Conservation (phyloP, 352 stramenopile genomes). For the Globisporangium iwayamae region DNA sequence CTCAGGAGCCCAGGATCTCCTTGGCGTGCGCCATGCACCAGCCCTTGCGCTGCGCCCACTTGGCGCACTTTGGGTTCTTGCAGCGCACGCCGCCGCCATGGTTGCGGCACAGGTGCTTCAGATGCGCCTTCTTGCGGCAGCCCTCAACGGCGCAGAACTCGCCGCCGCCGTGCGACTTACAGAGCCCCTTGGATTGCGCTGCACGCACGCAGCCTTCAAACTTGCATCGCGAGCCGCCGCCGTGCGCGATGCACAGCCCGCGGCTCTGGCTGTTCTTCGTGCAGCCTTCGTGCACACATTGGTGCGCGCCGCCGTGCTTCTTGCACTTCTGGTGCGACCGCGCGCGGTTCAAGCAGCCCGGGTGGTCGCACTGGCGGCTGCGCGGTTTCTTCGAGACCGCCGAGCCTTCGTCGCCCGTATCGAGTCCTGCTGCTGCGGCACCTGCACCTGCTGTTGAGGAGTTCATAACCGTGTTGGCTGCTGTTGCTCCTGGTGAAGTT, state of each 20-base stretch:
- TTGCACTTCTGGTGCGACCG: conserved; percentile 88
- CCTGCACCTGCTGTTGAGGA: background rate
- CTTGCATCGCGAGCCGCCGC: conserved; percentile 77
- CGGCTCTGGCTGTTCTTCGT: conserved; percentile 87
- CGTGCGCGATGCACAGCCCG: conserved; percentile 81
- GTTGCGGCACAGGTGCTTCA: conserved; percentile 84
- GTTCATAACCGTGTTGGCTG: conserved; percentile 6
- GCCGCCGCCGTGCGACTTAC: conserved; percentile 80
- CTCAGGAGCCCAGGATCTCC: conserved; percentile 48
- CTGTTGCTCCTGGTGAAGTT: background rate
- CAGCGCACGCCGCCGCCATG: conserved; percentile 83
- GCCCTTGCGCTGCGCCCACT: conserved; percentile 85
- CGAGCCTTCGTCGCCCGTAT: conserved; percentile 12
- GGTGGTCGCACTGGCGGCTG: conserved; percentile 66
- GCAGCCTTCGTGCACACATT: conserved; percentile 81
- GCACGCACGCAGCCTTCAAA: conserved; percentile 73
- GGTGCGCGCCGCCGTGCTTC: conserved; percentile 84
- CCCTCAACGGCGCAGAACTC: conserved; percentile 80
- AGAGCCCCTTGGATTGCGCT: conserved; percentile 83
- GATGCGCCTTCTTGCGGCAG: conserved; percentile 83
- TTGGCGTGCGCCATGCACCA: conserved; percentile 90
- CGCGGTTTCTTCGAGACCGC: conserved; percentile 33
- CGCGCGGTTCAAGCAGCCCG: conserved; percentile 72
- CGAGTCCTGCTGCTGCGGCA: conserved; percentile 6
- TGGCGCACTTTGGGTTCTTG: conserved; percentile 75